These are phyloP conservation scores for Pseudophaeomoniella oleicola DNA, from an alignment of 2,329 filamentous ascomycete species.

Conservation along the genomic window DNA sequence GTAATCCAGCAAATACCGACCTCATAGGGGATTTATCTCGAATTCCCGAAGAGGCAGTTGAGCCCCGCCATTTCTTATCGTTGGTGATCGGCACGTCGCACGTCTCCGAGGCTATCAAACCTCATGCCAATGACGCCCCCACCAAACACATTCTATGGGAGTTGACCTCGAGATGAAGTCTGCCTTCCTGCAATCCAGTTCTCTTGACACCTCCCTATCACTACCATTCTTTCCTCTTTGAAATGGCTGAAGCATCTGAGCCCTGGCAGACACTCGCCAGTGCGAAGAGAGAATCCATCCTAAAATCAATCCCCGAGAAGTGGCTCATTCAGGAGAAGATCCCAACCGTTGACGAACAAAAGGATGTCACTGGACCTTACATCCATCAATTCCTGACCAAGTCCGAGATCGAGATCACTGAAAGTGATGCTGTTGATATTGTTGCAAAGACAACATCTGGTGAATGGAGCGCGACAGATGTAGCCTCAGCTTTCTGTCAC, in stretches of 20 bases:
- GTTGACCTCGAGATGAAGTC: too few species aligned
- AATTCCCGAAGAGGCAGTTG: too few species aligned
- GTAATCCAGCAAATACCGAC: constrained; percentile 10
- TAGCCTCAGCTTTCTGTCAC: constrained; percentile 42
- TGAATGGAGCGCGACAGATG: constrained; percentile 41
- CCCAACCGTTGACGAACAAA: constrained; percentile 35
- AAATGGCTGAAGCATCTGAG: neutral
- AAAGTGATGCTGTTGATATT: constrained; percentile 43
- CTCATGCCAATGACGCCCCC: too few species aligned
- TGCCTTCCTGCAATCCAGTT: too few species aligned
- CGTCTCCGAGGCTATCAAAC: too few species aligned
- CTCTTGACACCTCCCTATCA: too few species aligned
- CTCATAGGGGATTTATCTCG: too few species aligned
- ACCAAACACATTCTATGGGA: too few species aligned
- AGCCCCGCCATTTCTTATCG: too few species aligned
- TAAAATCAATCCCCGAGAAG: constrained; percentile 39
- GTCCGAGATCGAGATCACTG: constrained; percentile 45
- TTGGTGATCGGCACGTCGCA: too few species aligned
- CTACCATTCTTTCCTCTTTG: too few species aligned
- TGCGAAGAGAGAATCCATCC: constrained; percentile 39
- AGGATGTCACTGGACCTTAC: constrained; percentile 41
- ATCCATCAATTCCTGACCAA: constrained; percentile 40
- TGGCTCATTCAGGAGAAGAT: constrained; percentile 36
- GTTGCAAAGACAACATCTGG: constrained; percentile 38
- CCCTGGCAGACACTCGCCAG: constrained; percentile 36